Evolutionary conservation across 106 monocot species (phyloP).

Genomic region (Phalaenopsis aphrodite): DNA sequence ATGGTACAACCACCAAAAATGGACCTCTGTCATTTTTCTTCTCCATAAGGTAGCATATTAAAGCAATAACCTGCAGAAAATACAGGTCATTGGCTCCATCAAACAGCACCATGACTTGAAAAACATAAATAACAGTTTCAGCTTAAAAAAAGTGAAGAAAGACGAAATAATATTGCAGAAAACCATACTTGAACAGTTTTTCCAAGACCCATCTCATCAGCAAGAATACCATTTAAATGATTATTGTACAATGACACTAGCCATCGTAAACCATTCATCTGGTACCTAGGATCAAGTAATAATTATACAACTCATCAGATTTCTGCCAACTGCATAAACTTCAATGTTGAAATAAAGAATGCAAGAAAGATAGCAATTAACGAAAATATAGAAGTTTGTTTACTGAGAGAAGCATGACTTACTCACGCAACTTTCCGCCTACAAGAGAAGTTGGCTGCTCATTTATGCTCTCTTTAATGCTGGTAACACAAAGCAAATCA

Average conservation of each 20-base stretch:
- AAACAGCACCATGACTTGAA: background rate
- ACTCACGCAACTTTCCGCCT: slow-evolving; percentile 97
- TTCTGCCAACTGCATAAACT: background rate
- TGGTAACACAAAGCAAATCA: slow-evolving; percentile 18
- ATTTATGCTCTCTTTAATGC: slow-evolving; percentile 86
- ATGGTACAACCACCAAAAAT: slow-evolving; percentile 96
- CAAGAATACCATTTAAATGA: slow-evolving; percentile 96
- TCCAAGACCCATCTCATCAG: slow-evolving; percentile 99
- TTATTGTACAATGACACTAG: slow-evolving; percentile 97
- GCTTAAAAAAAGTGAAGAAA: background rate
- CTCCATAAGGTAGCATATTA: slow-evolving; percentile 97
- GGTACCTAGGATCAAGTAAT: slow-evolving; percentile 50
- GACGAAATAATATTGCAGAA: background rate
- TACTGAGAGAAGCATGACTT: slow-evolving; percentile 17
- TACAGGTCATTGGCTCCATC: background rate
- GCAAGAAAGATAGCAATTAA: background rate
- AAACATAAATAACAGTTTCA: slow-evolving; percentile 3
- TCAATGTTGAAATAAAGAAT: background rate
- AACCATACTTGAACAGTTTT: slow-evolving; percentile 92
- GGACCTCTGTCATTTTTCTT: slow-evolving; percentile 95
- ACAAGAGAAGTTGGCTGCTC: slow-evolving; percentile 72
- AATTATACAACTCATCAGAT: background rate
- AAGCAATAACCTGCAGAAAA: slow-evolving; percentile 75
- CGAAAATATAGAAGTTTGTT: background rate
- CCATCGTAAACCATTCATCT: slow-evolving; percentile 98